A percentile compares a stretch with the other conserved stretches of the same genome.
phyloP scores from a whole-genome alignment of 495 filamentous ascomycete species.

The Trichoderma virens region DNA sequence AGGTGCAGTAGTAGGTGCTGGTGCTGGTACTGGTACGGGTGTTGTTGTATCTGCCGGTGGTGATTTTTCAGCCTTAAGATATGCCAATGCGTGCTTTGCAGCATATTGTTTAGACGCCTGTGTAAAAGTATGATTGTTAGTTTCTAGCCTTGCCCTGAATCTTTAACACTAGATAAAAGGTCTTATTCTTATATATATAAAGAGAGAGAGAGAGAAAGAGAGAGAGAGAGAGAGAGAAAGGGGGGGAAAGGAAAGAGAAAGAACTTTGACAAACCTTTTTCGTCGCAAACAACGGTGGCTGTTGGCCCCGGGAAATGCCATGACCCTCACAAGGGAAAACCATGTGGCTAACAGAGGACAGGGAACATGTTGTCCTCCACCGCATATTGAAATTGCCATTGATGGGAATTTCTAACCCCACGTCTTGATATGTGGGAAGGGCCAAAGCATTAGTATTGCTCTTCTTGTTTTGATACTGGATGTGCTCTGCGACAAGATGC shows the following conservation, averaged over 20 bases:
- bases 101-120: slow-evolving; percentile 32
- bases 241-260: not conserved
- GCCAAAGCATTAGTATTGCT: not conserved
- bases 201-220: too few species aligned
- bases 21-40: too few species aligned
- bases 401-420: not conserved
- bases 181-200: too few species aligned
- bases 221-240: too few species aligned
- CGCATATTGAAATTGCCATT: not conserved
- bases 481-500: not conserved
- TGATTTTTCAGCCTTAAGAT: slow-evolving; percentile 22
- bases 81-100: slow-evolving; percentile 33
- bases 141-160: not conserved
- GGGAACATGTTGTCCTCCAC: not conserved
- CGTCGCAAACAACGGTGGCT: slow-evolving; percentile 17
- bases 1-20: too few species aligned
- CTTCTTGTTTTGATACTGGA: too few species aligned
- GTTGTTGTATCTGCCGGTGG: too few species aligned
- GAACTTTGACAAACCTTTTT: slow-evolving; percentile 4
- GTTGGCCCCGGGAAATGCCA: slow-evolving; percentile 16
- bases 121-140: not conserved
- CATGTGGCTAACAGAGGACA: not conserved
- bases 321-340: not conserved
- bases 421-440: not conserved
- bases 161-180: too few species aligned